phyloP scores from a whole-genome alignment of 129 eudicot species.

The Artemisia tridentata region DNA sequence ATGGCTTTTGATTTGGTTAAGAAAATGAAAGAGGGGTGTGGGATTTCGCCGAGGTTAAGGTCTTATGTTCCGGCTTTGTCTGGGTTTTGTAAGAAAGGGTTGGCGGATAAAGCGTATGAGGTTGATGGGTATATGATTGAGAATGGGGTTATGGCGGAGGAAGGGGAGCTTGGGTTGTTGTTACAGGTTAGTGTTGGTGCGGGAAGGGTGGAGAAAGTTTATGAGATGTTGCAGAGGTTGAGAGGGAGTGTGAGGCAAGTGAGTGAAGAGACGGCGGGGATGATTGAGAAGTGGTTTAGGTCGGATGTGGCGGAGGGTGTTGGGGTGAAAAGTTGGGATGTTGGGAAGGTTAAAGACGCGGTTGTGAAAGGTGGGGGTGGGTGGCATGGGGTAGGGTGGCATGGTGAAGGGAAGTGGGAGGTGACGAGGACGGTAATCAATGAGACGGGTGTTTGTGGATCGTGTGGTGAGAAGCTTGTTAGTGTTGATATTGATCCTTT shows the following conservation, averaged over 20 bases:
- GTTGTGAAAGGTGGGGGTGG: constrained; percentile 85
- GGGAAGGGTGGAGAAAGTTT: constrained; percentile 59
- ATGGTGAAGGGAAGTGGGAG: constrained; percentile 79
- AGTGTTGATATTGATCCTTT: constrained; percentile 89
- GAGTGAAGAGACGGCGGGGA: constrained; percentile 58
- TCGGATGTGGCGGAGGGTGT: constrained; percentile 51
- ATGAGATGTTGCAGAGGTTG: constrained; percentile 82
- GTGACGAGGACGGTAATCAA: constrained; percentile 71
- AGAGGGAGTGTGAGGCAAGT: constrained; percentile 75
- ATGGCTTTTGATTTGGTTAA: constrained; percentile 87
- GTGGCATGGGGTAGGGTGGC: constrained; percentile 99
- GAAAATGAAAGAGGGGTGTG: constrained; percentile 56
- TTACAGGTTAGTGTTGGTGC: constrained; percentile 58
- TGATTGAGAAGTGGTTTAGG: constrained; percentile 78
- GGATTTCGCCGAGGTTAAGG: constrained; percentile 67
- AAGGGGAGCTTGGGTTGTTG: constrained; percentile 60
- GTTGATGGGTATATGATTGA: constrained; percentile 82
- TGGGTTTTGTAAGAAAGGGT: constrained; percentile 63
- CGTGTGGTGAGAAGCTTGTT: constrained; percentile 84
- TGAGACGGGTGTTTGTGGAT: constrained; percentile 60
- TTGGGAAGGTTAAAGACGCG: constrained; percentile 59
- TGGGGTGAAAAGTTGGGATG: constrained; percentile 72
- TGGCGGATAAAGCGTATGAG: constrained; percentile 75
- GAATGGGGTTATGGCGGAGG: constrained; percentile 68
- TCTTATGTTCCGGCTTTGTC: constrained; percentile 87